Percentiles rank a stretch among this genome's conserved stretches.
Evolutionary conservation across 225 moss, liverwort and hornwort genomes (phyloP).

Genomic region (Polytrichum formosum): DNA sequence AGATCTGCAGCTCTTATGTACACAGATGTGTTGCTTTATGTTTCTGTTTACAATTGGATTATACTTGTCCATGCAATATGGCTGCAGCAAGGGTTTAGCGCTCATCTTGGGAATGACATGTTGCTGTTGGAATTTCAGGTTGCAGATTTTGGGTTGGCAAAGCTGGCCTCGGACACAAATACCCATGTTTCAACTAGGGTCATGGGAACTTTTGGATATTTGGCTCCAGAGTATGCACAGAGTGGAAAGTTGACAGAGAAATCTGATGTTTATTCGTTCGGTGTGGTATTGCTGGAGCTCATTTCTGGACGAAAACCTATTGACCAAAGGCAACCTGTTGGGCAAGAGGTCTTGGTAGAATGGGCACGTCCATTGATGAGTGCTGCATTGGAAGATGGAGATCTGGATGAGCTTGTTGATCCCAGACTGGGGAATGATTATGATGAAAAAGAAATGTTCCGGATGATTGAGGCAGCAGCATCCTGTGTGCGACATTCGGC

Average conservation of each 20-base stretch:
- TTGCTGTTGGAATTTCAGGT: slow-evolving; percentile 39
- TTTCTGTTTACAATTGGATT: too few species aligned
- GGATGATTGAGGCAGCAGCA: slow-evolving; percentile 80
- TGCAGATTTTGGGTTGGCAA: slow-evolving; percentile 90
- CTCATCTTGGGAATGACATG: too few species aligned
- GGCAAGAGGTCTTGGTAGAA: slow-evolving; percentile 87
- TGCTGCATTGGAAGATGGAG: slow-evolving; percentile 63
- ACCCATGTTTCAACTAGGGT: slow-evolving; percentile 90
- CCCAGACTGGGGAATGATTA: slow-evolving; percentile 48
- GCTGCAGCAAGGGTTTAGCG: too few species aligned
- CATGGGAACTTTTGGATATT: slow-evolving; percentile 92
- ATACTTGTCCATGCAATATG: too few species aligned
- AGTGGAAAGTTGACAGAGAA: slow-evolving; percentile 90
- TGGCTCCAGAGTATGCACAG: slow-evolving; percentile 91
- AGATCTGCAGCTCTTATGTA: too few species aligned
- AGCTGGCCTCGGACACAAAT: slow-evolving; percentile 71
- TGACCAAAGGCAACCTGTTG: slow-evolving; percentile 60
- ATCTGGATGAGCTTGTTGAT: slow-evolving; percentile 63
- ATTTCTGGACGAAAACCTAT: slow-evolving; percentile 85
- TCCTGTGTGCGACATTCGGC: slow-evolving; percentile 91
- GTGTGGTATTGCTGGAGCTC: slow-evolving; percentile 83
- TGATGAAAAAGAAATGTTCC: slow-evolving; percentile 62
- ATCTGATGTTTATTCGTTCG: slow-evolving; percentile 89
- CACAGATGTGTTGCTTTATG: too few species aligned
- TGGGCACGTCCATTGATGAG: slow-evolving; percentile 75